A percentile compares a stretch with the other conserved stretches of the same genome.
phyloP scores from a whole-genome alignment of 306 rosid genomes.

The Rosa rugosa region DNA sequence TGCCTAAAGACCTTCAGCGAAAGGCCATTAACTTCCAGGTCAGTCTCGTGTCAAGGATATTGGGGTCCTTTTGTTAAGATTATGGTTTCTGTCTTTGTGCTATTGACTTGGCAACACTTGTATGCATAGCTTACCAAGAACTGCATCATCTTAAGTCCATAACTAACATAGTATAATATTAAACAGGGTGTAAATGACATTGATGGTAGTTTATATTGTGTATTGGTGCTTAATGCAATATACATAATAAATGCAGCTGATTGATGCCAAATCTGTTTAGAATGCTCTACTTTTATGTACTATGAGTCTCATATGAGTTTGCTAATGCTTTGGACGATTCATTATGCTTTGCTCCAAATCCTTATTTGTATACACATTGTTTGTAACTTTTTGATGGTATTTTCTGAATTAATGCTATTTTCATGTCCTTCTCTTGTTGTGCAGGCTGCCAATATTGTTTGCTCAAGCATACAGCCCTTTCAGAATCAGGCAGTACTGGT shows the following conservation, averaged over 20 bases:
- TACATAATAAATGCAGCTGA: background rate
- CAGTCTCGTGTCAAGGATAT: background rate
- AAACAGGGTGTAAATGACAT: background rate
- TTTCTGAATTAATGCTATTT: slow-evolving; percentile 8
- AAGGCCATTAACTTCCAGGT: slow-evolving; percentile 82
- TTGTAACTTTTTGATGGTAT: background rate
- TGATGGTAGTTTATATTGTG: background rate
- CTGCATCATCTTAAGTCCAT: background rate
- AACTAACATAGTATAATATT: background rate
- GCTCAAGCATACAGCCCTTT: slow-evolving; percentile 79
- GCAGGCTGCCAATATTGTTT: slow-evolving; percentile 67
- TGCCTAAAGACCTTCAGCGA: slow-evolving; percentile 57
- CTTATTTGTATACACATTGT: background rate
- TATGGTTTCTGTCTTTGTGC: background rate
- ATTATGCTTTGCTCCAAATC: background rate
- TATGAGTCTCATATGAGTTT: background rate
- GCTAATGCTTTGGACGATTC: background rate
- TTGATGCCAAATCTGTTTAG: background rate
- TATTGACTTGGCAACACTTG: slow-evolving; percentile 6
- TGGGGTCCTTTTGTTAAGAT: background rate
- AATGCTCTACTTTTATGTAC: background rate
- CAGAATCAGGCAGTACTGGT: slow-evolving; percentile 58
- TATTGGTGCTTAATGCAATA: background rate
- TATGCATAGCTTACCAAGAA: background rate
- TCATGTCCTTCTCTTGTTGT: slow-evolving; percentile 2